Conservation (phyloP, 192 early-diverging fungal genomes). For the Tieghemiomyces parasiticus region DNA sequence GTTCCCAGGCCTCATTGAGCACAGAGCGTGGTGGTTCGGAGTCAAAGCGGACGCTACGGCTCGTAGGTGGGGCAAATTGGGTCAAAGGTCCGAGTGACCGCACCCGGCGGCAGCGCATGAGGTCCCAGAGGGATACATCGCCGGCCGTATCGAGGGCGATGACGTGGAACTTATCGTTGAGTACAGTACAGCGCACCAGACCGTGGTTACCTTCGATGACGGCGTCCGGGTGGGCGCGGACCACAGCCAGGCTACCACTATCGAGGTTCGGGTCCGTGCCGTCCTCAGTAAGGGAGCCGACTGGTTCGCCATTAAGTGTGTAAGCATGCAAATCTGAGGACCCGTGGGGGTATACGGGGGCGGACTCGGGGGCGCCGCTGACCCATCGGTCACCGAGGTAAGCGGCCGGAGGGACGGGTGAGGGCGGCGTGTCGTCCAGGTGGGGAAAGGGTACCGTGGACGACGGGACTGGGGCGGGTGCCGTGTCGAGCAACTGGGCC, state of each 20-base stretch:
- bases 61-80: background rate
- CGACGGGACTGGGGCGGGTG: conserved; percentile 13
- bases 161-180: conserved; percentile 77
- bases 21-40: background rate
- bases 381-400: too few species aligned
- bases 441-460: conserved; percentile 6
- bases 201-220: conserved; percentile 42
- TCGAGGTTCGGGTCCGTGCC: conserved; percentile 16
- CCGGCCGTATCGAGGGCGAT: conserved; percentile 70
- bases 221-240: conserved; percentile 21
- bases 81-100: background rate
- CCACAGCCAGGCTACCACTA: background rate
- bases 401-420: conserved; percentile 4
- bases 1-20: conserved; percentile 20
- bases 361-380: too few species aligned
- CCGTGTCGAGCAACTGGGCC: conserved; percentile 16
- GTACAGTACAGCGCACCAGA: conserved; percentile 42
- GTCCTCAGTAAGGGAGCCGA: conserved; percentile 1
- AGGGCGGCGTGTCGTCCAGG: background rate
- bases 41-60: background rate
- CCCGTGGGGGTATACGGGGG: too few species aligned
- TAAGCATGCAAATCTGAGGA: too few species aligned
- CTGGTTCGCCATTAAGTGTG: too few species aligned
- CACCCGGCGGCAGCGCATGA: conserved; percentile 48
- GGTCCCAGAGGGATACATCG: conserved; percentile 80